These are phyloP conservation scores for Leccinum griseonigrum DNA, from an alignment of 1,284 basidiomycete genomes.

Conservation along the genomic window DNA sequence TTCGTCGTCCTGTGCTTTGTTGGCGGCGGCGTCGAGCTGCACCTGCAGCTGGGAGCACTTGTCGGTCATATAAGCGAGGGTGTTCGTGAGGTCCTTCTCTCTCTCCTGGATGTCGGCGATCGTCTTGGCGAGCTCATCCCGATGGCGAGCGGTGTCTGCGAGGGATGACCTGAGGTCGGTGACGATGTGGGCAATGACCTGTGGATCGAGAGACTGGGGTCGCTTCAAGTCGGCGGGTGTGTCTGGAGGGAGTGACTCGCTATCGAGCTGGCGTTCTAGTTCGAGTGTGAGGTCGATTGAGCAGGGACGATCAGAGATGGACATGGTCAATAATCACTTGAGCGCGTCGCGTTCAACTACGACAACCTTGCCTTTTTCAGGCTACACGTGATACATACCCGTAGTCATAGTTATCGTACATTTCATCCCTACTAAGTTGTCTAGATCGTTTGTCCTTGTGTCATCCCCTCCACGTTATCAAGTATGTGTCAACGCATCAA, in stretches of 20 bases:
- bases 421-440: slow-evolving; percentile 2
- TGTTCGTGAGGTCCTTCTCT: slow-evolving; percentile 59
- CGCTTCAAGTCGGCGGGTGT: slow-evolving; percentile 34
- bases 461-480: slow-evolving; percentile 19
- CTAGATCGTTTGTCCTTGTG: slow-evolving; percentile 10
- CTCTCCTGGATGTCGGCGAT: slow-evolving; percentile 49
- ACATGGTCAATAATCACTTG: slow-evolving; percentile 1
- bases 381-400: slow-evolving; percentile 19
- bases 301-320: slow-evolving; percentile 37
- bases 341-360: not conserved
- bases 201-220: slow-evolving; percentile 65
- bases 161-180: slow-evolving; percentile 63
- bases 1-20: slow-evolving; percentile 72
- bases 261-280: slow-evolving; percentile 70
- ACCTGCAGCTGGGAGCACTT: slow-evolving; percentile 60
- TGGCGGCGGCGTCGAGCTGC: slow-evolving; percentile 56
- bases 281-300: slow-evolving; percentile 78
- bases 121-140: slow-evolving; percentile 56
- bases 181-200: slow-evolving; percentile 70
- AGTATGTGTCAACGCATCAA: slow-evolving; percentile 78
- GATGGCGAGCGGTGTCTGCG: slow-evolving; percentile 59
- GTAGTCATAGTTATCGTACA: slow-evolving; percentile 19
- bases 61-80: slow-evolving; percentile 60
- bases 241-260: slow-evolving; percentile 55
- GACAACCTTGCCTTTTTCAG: slow-evolving; percentile 3